A percentile compares a stretch with the other conserved stretches of the same genome.
phyloP scores from a whole-genome alignment of 1,284 basidiomycete genomes.

The Pseudozyma tsukubaensis region DNA sequence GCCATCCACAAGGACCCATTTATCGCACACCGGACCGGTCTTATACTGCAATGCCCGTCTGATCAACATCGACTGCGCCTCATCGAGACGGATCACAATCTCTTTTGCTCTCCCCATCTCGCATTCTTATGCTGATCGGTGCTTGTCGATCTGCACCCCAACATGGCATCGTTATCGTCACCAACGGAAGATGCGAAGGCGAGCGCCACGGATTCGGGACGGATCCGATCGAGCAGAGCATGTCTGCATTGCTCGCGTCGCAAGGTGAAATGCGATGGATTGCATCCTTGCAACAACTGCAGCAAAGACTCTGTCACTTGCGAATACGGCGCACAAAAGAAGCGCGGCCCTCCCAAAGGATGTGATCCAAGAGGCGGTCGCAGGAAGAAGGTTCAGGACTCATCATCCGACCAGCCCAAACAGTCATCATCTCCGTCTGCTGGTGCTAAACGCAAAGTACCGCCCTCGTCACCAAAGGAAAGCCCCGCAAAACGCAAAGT shows the following conservation, averaged over 20 bases:
- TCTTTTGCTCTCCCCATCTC: no score
- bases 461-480: constrained; percentile 1
- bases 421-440: neutral
- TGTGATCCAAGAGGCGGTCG: constrained; percentile 44
- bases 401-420: constrained; percentile 2
- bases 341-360: constrained; percentile 50
- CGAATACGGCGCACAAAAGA: constrained; percentile 45
- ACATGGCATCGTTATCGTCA: constrained; percentile 7
- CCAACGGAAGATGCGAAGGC: constrained; percentile 9
- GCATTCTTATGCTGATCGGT: no score
- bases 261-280: constrained; percentile 51
- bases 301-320: constrained; percentile 22
- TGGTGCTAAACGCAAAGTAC: constrained; percentile 3
- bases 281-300: constrained; percentile 48
- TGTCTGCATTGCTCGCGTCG: constrained; percentile 45
- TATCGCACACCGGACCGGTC: no score
- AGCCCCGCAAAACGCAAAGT: neutral
- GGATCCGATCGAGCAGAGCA: constrained; percentile 45
- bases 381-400: constrained; percentile 25
- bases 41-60: no score
- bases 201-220: constrained; percentile 10
- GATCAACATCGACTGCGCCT: no score
- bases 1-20: no score
- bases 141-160: neutral
- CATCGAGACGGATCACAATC: no score